Evolutionary conservation across 164 flowering plant genomes (phyloP), one percentile per base, ranked within the genome.

Genomic region (Platanus orientalis): DNA sequence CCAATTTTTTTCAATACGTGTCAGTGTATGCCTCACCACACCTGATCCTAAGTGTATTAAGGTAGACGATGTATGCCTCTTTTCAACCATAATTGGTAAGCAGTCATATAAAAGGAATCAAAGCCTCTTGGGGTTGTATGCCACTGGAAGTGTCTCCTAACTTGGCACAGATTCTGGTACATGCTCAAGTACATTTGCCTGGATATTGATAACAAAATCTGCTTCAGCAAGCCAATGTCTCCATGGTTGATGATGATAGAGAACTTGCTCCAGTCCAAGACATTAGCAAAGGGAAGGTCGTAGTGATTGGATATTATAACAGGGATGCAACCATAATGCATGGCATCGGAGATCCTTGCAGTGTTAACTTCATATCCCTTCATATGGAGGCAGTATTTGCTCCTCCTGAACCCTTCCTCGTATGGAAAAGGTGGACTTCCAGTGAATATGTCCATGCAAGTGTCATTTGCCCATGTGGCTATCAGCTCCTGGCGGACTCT

Each of bases 341-440:
- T 71, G 17, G 89, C 86, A 73, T 84, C 86, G 27, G 76, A 67
- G 26, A 84, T 67, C 66, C 86, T 73, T 0, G 89, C 83, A 0
- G 89, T 79, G 70, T 84, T 84, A 27, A 81, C 89, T 60, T 84
- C 86, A 50, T 78, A 84, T 20, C 89, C 89, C 70, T 79, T 84
- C n/a, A 79, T 71, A 49, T 79, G 84, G 68, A 82, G 76, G 70
- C 81, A 82, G 61, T 71, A 84, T 29, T 72, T 81, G 75, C 77
- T 80, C 63, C 64, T 71, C 74, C 70, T 67, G 61, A 76, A 77
- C 30, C 79, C 81, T 45, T 81, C 79, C 42, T 75, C 80, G 24
- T 79, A 77, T 19, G 81, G 66, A 63, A 61, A 75, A 28, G 80
- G 45, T 21, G 71, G 65, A 34, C 42, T 65, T 10, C 62, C 64